Conservation (phyloP, 768 basidiomycete species). For the Epithele typhae region DNA sequence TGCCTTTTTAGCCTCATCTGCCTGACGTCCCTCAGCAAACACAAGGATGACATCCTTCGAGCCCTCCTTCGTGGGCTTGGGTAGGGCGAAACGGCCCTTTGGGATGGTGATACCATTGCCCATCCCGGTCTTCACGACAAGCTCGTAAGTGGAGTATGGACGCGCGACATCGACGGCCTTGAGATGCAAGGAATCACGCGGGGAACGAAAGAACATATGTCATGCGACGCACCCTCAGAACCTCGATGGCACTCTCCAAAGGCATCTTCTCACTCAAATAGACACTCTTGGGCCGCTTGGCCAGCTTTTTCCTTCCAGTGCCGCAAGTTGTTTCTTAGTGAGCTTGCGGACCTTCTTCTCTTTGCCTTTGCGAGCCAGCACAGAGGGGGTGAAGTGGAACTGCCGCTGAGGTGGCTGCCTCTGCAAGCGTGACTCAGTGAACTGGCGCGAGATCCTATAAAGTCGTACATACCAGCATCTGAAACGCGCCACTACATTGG, state of each 20-base stretch:
- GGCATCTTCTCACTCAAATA: slow-evolving; percentile 66
- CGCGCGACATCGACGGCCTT: slow-evolving; percentile 83
- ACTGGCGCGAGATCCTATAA: neutral
- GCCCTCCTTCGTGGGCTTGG: slow-evolving; percentile 68
- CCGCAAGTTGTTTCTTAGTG: slow-evolving; percentile 61
- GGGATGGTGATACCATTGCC: slow-evolving; percentile 79
- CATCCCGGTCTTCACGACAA: slow-evolving; percentile 76
- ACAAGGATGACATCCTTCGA: slow-evolving; percentile 78
- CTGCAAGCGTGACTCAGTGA: neutral
- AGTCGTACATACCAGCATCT: slow-evolving; percentile 1
- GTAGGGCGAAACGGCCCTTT: slow-evolving; percentile 84
- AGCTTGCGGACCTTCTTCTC: slow-evolving; percentile 47
- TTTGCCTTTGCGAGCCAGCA: slow-evolving; percentile 46
- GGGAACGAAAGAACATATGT: slow-evolving; percentile 1
- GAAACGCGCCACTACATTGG: slow-evolving; percentile 8
- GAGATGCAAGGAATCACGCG: neutral
- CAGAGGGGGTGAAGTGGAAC: slow-evolving; percentile 48
- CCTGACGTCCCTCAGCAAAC: slow-evolving; percentile 82
- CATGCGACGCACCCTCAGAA: slow-evolving; percentile 54
- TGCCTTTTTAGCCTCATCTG: slow-evolving; percentile 78
- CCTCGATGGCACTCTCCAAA: slow-evolving; percentile 59
- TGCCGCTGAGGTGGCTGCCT: slow-evolving; percentile 28
- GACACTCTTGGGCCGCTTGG: slow-evolving; percentile 48
- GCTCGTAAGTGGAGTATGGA: slow-evolving; percentile 72
- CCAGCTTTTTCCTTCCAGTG: slow-evolving; percentile 55